Evolutionary conservation across 805 yeast species (phyloP).

Genomic region (Candida broadrunensis): DNA sequence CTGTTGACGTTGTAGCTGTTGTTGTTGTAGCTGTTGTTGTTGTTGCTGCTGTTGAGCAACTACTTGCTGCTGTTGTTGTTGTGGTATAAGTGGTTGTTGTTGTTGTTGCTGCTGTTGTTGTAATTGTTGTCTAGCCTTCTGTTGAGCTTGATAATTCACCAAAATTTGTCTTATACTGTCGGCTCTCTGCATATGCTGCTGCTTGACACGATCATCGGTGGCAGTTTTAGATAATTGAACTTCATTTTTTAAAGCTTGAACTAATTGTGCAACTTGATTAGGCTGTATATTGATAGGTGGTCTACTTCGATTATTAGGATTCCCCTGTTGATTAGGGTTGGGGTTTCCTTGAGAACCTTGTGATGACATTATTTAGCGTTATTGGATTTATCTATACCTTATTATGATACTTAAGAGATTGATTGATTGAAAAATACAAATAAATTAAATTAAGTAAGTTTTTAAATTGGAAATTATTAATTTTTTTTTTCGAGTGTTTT

Average conservation of each 20-base stretch:
- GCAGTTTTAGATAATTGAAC: slow-evolving; percentile 60
- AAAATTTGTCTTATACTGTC: slow-evolving; percentile 60
- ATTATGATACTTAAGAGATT: too few relatives aligned
- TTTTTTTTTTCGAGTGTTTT: too few relatives aligned
- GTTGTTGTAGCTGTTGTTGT: slow-evolving; percentile 23
- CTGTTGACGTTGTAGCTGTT: slow-evolving; percentile 18
- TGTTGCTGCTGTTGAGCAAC: slow-evolving; percentile 24
- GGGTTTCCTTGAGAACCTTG: not conserved
- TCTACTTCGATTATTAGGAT: slow-evolving; percentile 1
- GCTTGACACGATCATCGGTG: slow-evolving; percentile 55
- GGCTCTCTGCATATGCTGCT: slow-evolving; percentile 60
- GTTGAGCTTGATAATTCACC: slow-evolving; percentile 51
- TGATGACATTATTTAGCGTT: not conserved
- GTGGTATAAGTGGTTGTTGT: slow-evolving; percentile 7
- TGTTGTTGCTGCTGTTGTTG: slow-evolving; percentile 8
- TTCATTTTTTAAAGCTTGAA: slow-evolving; percentile 54
- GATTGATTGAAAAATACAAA: too few relatives aligned
- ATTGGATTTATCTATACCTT: too few relatives aligned
- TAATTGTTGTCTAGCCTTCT: slow-evolving; percentile 18
- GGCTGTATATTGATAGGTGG: slow-evolving; percentile 6
- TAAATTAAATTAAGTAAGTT: too few relatives aligned
- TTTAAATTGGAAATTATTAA: too few relatives aligned
- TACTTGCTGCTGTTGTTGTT: slow-evolving; percentile 2
- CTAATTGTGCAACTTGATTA: slow-evolving; percentile 7
- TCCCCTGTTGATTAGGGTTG: not conserved